A percentile compares a stretch with the other conserved stretches of the same genome.
Conservation (phyloP, 2,329 filamentous ascomycete genomes). For the Colletotrichum sp. region DNA sequence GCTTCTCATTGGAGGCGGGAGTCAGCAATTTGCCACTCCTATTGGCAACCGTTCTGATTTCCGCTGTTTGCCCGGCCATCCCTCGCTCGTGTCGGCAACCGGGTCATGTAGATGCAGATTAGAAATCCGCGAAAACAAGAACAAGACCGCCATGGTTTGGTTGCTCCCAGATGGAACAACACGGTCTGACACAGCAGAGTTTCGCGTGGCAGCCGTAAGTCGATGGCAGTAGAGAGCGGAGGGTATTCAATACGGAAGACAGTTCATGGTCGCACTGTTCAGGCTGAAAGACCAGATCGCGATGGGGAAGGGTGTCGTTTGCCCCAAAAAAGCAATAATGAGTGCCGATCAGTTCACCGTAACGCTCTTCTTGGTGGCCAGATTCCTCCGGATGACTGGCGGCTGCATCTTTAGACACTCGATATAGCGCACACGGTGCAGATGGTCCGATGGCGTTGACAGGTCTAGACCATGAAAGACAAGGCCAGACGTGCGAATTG, state of each 20-base stretch:
- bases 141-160: background rate
- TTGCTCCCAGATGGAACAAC: background rate
- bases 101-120: constrained; percentile 2
- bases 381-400: constrained; percentile 10
- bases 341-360: constrained; percentile 14
- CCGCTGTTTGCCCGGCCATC: background rate
- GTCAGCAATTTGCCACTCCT: constrained; percentile 10
- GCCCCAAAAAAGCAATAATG: background rate
- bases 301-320: background rate
- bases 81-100: background rate
- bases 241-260: background rate
- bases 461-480: constrained; percentile 10
- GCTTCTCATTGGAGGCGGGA: background rate
- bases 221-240: background rate
- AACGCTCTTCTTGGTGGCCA: constrained; percentile 7
- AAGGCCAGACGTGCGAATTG: background rate
- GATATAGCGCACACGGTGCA: background rate
- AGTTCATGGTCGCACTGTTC: background rate
- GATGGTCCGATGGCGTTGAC: constrained; percentile 16
- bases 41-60: background rate
- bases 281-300: background rate
- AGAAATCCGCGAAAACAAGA: constrained; percentile 1
- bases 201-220: background rate
- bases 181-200: background rate
- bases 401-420: constrained; percentile 3